Evolutionary conservation across 1,284 basidiomycete genomes (phyloP), one percentile per base, ranked within the genome.

Genomic region (Cutaneotrichosporon arboriforme): DNA sequence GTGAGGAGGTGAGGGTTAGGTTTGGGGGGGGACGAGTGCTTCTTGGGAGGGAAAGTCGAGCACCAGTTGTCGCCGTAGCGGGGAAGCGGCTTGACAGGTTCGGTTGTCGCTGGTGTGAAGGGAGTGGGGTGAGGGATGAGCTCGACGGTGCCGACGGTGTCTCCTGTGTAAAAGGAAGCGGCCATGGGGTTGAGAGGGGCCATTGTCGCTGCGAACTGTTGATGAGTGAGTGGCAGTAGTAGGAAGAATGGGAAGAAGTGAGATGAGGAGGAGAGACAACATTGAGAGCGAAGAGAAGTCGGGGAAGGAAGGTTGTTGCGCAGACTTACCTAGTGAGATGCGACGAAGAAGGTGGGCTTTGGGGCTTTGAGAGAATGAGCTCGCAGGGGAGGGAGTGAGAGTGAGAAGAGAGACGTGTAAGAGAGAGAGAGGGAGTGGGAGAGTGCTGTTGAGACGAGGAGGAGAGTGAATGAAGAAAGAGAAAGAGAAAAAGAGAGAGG

Each of bases 121-220:
- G 20, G 34, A n/a, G 31, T 20, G 15, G 35, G 31, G 18, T 31
- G 15, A 8, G 40, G 41, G 23, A 20, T 23, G 12, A 15, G 21
- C n/a, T 31, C 38, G 12, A 20, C 14, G n/a, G 18, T 9, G 18
- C 13, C n/a, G 31, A 14, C 21, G 31, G 4, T n/a, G 39, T n/a
- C 18, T 20, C 33, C 33, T 18, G 17, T 34, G 34, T 26, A 20
- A 39, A 56, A 49, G 38, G 38, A 21, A 9, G 31, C 23, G 26
- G 55, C 47, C 14, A 44, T 33, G 12, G 51, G 51, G 44, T 52
- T 57, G 53, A 53, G 44, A 34, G 26, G 36, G 39, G 40, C 48
- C 38, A 45, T 46, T n/a, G 41, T 40, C n/a, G n/a, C n/a, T n/a
- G n/a, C n/a, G n/a, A n/a, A n/a, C n/a, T n/a, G n/a, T n/a, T n/a